Conservation (phyloP, 1,284 basidiomycete species). For the Fistulina hepatica region DNA sequence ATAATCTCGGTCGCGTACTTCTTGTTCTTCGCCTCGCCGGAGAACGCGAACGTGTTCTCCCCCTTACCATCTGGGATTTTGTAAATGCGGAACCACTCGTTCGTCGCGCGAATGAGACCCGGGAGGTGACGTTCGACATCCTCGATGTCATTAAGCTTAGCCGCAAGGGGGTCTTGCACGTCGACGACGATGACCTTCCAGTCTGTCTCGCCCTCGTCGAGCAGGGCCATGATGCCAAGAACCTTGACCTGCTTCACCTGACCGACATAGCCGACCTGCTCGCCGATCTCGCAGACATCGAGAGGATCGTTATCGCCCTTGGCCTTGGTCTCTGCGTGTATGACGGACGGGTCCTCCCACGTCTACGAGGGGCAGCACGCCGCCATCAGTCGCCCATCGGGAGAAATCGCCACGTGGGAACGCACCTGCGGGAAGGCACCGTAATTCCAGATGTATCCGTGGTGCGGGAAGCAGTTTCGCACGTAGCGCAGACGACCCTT, state of each 20-base stretch:
- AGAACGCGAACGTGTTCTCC: slow-evolving; percentile 99
- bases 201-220: slow-evolving; percentile 97
- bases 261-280: slow-evolving; percentile 94
- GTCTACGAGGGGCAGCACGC: slow-evolving; percentile 44
- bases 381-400: slow-evolving; percentile 44
- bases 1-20: slow-evolving; percentile 99
- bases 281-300: slow-evolving; percentile 99
- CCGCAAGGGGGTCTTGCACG: slow-evolving; percentile 90
- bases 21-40: slow-evolving; percentile 99
- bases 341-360: slow-evolving; percentile 90
- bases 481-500: slow-evolving; percentile 95
- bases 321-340: slow-evolving; percentile 96
- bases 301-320: slow-evolving; percentile 99
- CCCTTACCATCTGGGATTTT: slow-evolving; percentile 98
- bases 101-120: slow-evolving; percentile 91
- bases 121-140: slow-evolving; percentile 98
- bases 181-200: slow-evolving; percentile 99
- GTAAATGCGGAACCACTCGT: slow-evolving; percentile 98
- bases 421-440: slow-evolving; percentile 87
- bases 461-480: slow-evolving; percentile 96
- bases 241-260: slow-evolving; percentile 99
- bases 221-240: slow-evolving; percentile 98
- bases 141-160: slow-evolving; percentile 98
- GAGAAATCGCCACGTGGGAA: too few relatives aligned
- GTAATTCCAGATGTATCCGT: slow-evolving; percentile 78